Conservation (phyloP, 495 filamentous ascomycete species). For the Aspergillus bertholletiae region DNA sequence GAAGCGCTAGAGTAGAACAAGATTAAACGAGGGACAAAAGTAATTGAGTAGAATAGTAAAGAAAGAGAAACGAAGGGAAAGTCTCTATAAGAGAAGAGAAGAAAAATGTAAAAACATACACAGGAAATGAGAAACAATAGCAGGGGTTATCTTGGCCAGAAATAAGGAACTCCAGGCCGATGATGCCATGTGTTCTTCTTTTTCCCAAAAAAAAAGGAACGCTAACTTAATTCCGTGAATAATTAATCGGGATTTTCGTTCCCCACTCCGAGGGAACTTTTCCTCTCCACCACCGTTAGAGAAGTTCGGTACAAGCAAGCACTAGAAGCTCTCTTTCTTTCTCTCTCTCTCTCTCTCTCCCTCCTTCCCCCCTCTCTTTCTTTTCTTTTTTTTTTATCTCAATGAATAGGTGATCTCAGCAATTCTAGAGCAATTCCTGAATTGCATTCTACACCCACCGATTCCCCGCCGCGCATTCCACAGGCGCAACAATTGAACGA, state of each 20-base stretch:
- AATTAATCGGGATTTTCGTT: slow-evolving; percentile 1
- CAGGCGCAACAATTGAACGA: background rate
- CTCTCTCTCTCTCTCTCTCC: too few species aligned
- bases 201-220: slow-evolving; percentile 15
- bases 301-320: background rate
- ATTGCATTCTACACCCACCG: background rate
- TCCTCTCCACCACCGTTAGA: background rate
- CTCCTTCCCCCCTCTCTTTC: too few species aligned
- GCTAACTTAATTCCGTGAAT: slow-evolving; percentile 7
- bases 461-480: background rate
- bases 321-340: background rate
- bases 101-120: background rate
- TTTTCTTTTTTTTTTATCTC: too few species aligned
- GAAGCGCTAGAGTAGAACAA: slow-evolving; percentile 2
- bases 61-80: background rate
- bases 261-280: background rate
- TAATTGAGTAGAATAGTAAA: background rate
- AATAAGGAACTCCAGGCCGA: slow-evolving; percentile 18
- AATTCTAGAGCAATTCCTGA: background rate
- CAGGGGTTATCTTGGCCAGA: background rate
- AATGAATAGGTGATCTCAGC: background rate
- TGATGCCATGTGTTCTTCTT: slow-evolving; percentile 45
- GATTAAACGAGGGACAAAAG: background rate
- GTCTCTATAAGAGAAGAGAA: background rate
- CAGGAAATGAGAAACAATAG: background rate